phyloP scores from a whole-genome alignment of 1,284 basidiomycete species.

The Paramarasmius palmivorus region DNA sequence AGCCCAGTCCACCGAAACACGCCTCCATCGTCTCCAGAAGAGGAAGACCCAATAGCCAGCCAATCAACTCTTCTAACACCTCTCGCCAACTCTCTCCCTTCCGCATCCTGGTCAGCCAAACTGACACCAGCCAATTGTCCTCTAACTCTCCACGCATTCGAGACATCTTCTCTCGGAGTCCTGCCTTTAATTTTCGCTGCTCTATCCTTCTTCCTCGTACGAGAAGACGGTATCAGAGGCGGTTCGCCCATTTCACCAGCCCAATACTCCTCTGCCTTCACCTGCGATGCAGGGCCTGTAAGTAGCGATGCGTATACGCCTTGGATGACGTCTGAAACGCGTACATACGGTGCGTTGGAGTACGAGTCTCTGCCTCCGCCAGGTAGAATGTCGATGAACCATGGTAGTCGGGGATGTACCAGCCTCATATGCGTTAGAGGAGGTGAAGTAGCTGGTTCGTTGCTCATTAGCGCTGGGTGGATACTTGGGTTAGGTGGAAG shows the following conservation, averaged over 20 bases:
- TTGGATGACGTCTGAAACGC: not conserved
- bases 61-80: constrained; percentile 4
- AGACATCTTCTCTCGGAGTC: not conserved
- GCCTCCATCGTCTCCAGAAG: not conserved
- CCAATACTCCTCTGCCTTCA: not conserved
- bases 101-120: not conserved
- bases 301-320: not conserved
- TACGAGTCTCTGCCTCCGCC: too few species aligned
- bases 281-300: not conserved
- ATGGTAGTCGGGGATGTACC: not conserved
- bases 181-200: not conserved
- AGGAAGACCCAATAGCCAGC: not conserved
- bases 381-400: constrained; percentile 1
- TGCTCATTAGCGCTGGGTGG: too few species aligned
- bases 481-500: too few species aligned
- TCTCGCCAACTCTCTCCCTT: not conserved
- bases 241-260: constrained; percentile 1
- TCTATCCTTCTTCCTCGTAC: not conserved
- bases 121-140: not conserved
- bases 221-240: not conserved
- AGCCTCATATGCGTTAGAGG: not conserved
- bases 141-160: not conserved
- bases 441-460: not conserved
- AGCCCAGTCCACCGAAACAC: constrained; percentile 3
- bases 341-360: not conserved